Evolutionary conservation across 371 early-diverging fungal species (phyloP).

Genomic region (Circinella umbellata): DNA sequence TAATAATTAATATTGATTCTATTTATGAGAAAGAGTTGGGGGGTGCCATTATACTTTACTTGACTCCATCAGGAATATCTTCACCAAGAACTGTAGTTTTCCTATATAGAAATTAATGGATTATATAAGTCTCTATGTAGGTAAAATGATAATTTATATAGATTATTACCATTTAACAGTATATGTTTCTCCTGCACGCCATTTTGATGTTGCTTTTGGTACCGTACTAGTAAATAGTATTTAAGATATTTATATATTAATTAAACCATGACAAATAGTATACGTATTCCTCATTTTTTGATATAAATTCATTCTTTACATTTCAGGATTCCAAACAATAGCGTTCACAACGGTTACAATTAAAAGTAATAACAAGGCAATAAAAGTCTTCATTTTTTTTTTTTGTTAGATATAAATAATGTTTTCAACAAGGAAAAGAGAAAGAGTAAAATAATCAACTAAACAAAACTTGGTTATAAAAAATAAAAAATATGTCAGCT

Average conservation of each 20-base stretch:
- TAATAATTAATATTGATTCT: too few species aligned
- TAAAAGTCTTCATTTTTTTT: neutral
- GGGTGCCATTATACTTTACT: slow-evolving; percentile 1
- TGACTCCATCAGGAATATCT: slow-evolving; percentile 16
- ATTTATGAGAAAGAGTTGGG: neutral
- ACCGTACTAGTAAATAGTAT: slow-evolving; percentile 14
- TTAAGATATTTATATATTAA: too few species aligned
- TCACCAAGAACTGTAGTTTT: slow-evolving; percentile 10
- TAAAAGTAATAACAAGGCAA: neutral
- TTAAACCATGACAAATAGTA: too few species aligned
- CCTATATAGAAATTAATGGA: too few species aligned
- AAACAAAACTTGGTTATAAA: neutral
- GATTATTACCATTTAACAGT: slow-evolving; percentile 30
- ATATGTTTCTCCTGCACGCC: slow-evolving; percentile 26
- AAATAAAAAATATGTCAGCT: neutral
- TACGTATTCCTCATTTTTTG: too few species aligned
- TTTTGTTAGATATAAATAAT: neutral
- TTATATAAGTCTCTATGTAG: too few species aligned
- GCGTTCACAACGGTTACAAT: slow-evolving; percentile 1
- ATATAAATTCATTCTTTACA: slow-evolving; percentile 15
- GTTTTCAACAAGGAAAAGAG: neutral
- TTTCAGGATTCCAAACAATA: slow-evolving; percentile 20
- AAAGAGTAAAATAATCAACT: neutral
- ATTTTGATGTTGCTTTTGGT: slow-evolving; percentile 17
- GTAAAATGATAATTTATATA: too few species aligned